Conservation (phyloP, 169 alveolate genomes). For the Sarcocystis neurona region DNA sequence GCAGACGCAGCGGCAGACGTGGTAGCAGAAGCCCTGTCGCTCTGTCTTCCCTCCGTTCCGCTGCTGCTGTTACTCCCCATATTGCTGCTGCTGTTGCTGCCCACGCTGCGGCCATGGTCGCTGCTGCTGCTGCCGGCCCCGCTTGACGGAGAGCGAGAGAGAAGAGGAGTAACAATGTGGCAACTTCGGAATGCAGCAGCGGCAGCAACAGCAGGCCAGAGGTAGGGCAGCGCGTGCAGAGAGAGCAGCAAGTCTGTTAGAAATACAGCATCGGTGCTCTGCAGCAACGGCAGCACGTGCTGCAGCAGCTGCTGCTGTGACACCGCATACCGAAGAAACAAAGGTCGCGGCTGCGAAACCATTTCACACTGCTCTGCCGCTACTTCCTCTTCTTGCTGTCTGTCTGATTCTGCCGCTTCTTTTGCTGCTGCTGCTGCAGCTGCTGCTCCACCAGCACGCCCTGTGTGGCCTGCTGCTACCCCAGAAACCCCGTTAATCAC, state of each 20-base stretch:
- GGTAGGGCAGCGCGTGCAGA: constrained; percentile 12
- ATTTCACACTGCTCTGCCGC: too few relatives aligned
- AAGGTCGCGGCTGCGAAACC: neutral
- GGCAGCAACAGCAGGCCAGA: neutral
- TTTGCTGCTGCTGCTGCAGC: too few relatives aligned
- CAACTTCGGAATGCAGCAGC: neutral
- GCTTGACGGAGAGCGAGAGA: neutral
- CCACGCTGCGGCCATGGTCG: too few relatives aligned
- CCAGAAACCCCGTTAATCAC: too few relatives aligned
- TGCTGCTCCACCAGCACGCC: too few relatives aligned
- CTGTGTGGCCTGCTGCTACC: too few relatives aligned
- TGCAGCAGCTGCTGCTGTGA: neutral
- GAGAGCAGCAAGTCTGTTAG: neutral
- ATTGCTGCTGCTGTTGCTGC: neutral
- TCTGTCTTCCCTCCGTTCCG: neutral
- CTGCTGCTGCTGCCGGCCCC: too few relatives aligned
- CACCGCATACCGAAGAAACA: neutral
- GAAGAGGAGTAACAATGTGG: neutral
- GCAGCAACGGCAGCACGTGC: neutral
- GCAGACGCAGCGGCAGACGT: neutral
- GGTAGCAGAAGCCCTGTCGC: too few relatives aligned
- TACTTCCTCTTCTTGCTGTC: too few relatives aligned
- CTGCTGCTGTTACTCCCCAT: neutral
- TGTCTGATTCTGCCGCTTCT: too few relatives aligned
- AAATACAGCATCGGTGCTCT: neutral